phyloP scores from a whole-genome alignment of 2,329 filamentous ascomycete species.

The Epichloe gansuensis region DNA sequence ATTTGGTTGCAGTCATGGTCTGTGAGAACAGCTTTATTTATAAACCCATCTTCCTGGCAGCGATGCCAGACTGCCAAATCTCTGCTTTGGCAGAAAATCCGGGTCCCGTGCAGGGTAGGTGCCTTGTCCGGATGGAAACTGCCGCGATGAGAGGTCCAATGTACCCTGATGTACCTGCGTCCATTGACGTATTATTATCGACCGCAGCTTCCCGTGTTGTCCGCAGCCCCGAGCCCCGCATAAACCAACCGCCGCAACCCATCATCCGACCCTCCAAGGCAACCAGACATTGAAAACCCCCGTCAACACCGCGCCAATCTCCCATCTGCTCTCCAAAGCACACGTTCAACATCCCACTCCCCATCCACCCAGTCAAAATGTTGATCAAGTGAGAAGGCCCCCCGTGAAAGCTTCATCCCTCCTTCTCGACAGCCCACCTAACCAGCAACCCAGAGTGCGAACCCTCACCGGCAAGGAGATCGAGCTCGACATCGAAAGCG shows the following conservation, averaged over 20 bases:
- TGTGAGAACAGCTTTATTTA: too few relatives aligned
- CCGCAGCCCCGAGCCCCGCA: neutral
- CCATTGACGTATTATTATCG: too few relatives aligned
- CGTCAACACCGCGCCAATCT: neutral
- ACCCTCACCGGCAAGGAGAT: slow-evolving; percentile 98
- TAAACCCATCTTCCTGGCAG: too few relatives aligned
- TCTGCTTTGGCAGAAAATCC: too few relatives aligned
- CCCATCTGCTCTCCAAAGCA: neutral
- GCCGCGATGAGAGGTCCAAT: too few relatives aligned
- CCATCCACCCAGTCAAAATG: slow-evolving; percentile 17
- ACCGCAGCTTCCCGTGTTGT: neutral
- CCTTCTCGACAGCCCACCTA: neutral
- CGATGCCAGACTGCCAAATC: too few relatives aligned
- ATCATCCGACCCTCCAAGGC: neutral
- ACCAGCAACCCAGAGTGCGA: slow-evolving; percentile 56
- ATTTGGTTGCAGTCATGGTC: too few relatives aligned
- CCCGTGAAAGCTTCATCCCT: too few relatives aligned
- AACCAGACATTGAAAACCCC: neutral
- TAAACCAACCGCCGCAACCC: neutral
- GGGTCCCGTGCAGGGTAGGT: too few relatives aligned
- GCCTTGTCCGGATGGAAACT: too few relatives aligned
- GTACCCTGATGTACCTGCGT: too few relatives aligned
- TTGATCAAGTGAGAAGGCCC: slow-evolving; percentile 36
- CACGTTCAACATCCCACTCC: neutral
- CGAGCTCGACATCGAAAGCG: slow-evolving; percentile 89